Conservation (phyloP, 495 filamentous ascomycete genomes). For the Neurospora sp. region DNA sequence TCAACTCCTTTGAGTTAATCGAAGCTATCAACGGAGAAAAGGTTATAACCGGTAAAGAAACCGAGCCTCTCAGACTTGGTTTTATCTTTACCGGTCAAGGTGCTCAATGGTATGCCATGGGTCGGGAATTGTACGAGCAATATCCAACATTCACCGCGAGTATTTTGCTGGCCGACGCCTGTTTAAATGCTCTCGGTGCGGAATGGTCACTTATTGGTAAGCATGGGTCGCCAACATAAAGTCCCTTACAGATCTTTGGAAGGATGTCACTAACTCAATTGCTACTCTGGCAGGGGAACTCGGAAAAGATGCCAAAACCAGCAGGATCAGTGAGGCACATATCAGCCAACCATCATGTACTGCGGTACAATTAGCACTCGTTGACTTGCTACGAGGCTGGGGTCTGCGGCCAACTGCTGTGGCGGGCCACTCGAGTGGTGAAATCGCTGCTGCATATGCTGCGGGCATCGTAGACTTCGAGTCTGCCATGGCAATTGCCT, state of each 20-base stretch:
- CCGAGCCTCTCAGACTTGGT: constrained; percentile 27
- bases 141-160: constrained; percentile 28
- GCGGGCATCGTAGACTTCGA: constrained; percentile 35
- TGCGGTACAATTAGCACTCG: constrained; percentile 40
- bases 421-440: constrained; percentile 53
- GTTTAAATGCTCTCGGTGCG: constrained; percentile 21
- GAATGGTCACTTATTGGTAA: constrained; percentile 25
- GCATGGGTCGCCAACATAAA: not conserved
- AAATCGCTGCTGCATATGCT: constrained; percentile 46
- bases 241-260: not conserved
- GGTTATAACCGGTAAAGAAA: constrained; percentile 23
- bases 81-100: constrained; percentile 39
- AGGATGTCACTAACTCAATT: not conserved
- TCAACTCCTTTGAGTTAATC: constrained; percentile 35
- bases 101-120: constrained; percentile 47
- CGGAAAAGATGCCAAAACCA: constrained; percentile 25
- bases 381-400: constrained; percentile 43
- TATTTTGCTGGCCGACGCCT: constrained; percentile 23
- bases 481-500: constrained; percentile 44
- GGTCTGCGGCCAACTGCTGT: constrained; percentile 41
- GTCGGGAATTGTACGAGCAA: constrained; percentile 34
- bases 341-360: constrained; percentile 41
- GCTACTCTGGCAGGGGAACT: constrained; percentile 14
- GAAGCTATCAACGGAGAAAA: constrained; percentile 34
- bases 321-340: constrained; percentile 33